Evolutionary conservation across 257 asterid genomes (phyloP), one percentile per base, ranked within the genome.

Genomic region (Handroanthus guayacan): DNA sequence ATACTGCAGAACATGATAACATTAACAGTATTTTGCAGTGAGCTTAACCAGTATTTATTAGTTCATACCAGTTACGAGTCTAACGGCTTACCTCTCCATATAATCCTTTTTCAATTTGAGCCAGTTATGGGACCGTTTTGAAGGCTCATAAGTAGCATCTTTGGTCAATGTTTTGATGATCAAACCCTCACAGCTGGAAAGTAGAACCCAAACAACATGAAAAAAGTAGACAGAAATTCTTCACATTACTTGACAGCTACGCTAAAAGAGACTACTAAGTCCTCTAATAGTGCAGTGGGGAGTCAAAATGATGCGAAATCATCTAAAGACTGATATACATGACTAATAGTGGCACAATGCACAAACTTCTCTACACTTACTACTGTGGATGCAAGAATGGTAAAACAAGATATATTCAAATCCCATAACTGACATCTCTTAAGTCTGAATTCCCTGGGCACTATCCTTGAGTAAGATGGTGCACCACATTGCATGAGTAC

Each of bases 71-170:
- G 75, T 62, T 18, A 41, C 45, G 34, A 75, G 64, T 38, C 38
- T 14, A 73, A 61, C 51, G 70, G 55, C 69, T 68, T 83, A 86
- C 98, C 95, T 91, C 20, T 93, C 98, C 93, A 95, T 91, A 77
- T 93, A 93, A 82, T 91, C 97, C 67, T 93, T 93, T 79, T 95
- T 95, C 95, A 95, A 71, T 83, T 95, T 95, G 67, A 91, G 86
- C 98, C 99, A 93, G 81, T 93, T 95, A 70, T 85, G 74, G 64
- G 99, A 95, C 75, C 98, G 84, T 75, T 93, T 91, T 31, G 99
- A 84, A 69, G 98, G 98, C 88, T 95, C 99, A 71, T 93, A 95
- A 20, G 97, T 91, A 17, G 99, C 98, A 81, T 93, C 97, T 83
- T 78, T 91, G 58, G 67, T 90, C 88, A 95, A 84, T 61, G 97